Percentiles rank a stretch among this genome's conserved stretches.
phyloP scores from a whole-genome alignment of 2,329 filamentous ascomycete genomes.

The Metarhizium album region DNA sequence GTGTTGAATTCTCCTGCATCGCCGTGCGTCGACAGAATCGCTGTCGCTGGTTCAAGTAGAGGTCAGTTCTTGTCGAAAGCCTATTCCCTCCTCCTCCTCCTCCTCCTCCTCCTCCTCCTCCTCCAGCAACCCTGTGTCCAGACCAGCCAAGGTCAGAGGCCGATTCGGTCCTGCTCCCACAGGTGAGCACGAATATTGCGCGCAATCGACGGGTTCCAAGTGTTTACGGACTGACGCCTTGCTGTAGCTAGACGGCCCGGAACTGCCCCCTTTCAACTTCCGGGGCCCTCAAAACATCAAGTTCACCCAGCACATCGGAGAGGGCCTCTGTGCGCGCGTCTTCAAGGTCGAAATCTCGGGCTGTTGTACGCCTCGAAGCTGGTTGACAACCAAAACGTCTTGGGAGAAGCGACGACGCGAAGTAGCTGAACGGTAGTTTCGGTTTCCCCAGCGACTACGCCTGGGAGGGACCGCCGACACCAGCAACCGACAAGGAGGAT shows the following conservation, averaged over 20 bases:
- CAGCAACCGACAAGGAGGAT: too few relatives aligned
- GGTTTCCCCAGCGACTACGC: too few relatives aligned
- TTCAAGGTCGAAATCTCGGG: constrained; percentile 10
- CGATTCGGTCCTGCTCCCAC: not conserved
- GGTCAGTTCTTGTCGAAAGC: too few relatives aligned
- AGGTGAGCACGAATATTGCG: too few relatives aligned
- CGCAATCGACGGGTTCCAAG: too few relatives aligned
- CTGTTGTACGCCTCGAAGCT: constrained; percentile 13
- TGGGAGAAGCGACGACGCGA: not conserved
- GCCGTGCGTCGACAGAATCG: too few relatives aligned
- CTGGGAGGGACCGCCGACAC: too few relatives aligned
- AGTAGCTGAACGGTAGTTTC: not conserved
- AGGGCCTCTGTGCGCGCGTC: constrained; percentile 10
- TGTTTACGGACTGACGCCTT: too few relatives aligned
- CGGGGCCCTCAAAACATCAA: not conserved
- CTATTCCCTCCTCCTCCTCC: too few relatives aligned
- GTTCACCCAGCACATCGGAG: constrained; percentile 10
- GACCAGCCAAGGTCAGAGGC: not conserved
- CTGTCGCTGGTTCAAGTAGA: too few relatives aligned
- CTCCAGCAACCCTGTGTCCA: not conserved
- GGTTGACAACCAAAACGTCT: not conserved
- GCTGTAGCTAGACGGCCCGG: not conserved
- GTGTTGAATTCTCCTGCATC: too few relatives aligned
- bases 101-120: too few relatives aligned
- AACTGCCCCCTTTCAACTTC: constrained; percentile 1